Base-by-base conservation (phyloP, 2,329 filamentous ascomycete genomes). In the Paraphoma chrysanthemicola region DNA sequence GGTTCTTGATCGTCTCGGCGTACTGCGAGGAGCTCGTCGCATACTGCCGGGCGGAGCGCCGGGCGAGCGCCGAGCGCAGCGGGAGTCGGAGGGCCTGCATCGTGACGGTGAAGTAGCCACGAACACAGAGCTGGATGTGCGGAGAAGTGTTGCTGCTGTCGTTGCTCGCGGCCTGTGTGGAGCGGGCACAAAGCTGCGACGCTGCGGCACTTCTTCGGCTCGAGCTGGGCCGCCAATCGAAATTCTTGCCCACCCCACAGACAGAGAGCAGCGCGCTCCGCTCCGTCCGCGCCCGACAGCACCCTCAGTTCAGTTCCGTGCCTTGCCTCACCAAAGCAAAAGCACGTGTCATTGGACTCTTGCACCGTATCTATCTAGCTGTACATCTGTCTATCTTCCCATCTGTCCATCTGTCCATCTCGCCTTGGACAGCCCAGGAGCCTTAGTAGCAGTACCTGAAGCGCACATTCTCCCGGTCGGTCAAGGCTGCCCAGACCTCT, bases 51-150 rank as follows among this genome's bases (percentile, higher is more conserved):
- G 89, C 85, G 80, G 88, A 83, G 84, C 86, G 80, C 81, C 86
- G 82, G 68, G 84, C 86, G 83, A 89, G 80, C 81, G 84, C 88
- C 82, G 85, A 88, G 83, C 85, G 85, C 80, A 87, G 81, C 66
- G 88, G 88, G 85, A 90, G 88, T 76, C 90, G 85, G 80, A 96
- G 82, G 75, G 92, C 90, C 86, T 96, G 92, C 93, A 97, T 97
- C 73, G 76, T 88, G 81, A 71, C 68, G 59, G 59, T 56, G 48
- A 43, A 50, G 59, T 50, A 57, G 70, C 60, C 70, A 72, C 71
- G 67, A 65, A 63, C 48, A 56, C 60, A 64, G 58, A 66, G 56
- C 56, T 59, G 54, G 58, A 46, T 61, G 54, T 59, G 56, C 23
- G 55, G 53, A 43, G 51, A 53, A 53, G 53, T 59, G 54, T 63